These are phyloP conservation scores for Buddleja alternifolia DNA, from an alignment of 257 asterid species.

Conservation along the genomic window DNA sequence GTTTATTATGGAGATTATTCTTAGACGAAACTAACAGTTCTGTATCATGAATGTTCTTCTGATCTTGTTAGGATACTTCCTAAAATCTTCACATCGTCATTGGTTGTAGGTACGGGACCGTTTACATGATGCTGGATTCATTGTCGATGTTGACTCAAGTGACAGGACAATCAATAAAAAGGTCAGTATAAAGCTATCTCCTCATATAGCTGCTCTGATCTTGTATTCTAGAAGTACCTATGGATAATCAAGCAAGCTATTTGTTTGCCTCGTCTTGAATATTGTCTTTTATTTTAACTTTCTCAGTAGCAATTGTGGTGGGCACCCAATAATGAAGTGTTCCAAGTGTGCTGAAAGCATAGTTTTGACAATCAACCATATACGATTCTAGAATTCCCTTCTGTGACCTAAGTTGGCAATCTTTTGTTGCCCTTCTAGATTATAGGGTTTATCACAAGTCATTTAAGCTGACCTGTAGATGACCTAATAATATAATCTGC, in stretches of 20 bases:
- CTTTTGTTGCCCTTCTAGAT: constrained; percentile 8
- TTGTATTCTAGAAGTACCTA: constrained; percentile 12
- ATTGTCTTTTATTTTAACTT: not conserved
- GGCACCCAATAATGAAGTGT: not conserved
- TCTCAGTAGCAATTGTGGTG: not conserved
- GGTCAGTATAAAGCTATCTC: constrained; percentile 45
- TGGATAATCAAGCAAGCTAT: not conserved
- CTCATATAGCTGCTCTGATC: not conserved
- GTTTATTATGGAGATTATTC: too few relatives aligned
- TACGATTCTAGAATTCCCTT: not conserved
- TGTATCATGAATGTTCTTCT: not conserved
- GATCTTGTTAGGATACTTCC: constrained; percentile 3
- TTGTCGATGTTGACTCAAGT: constrained; percentile 81
- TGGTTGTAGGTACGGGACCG: constrained; percentile 63
- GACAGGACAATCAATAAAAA: constrained; percentile 93
- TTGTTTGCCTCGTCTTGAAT: not conserved
- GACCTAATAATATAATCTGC: not conserved
- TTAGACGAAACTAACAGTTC: not conserved
- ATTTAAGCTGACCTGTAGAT: not conserved
- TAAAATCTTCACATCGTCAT: constrained; percentile 6
- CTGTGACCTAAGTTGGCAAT: not conserved
- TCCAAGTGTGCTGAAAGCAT: not conserved
- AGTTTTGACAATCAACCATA: not conserved
- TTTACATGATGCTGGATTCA: constrained; percentile 79
- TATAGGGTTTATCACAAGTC: not conserved